Base-by-base conservation (phyloP, 805 yeast species). In the Saturnispora kantuleensis region DNA sequence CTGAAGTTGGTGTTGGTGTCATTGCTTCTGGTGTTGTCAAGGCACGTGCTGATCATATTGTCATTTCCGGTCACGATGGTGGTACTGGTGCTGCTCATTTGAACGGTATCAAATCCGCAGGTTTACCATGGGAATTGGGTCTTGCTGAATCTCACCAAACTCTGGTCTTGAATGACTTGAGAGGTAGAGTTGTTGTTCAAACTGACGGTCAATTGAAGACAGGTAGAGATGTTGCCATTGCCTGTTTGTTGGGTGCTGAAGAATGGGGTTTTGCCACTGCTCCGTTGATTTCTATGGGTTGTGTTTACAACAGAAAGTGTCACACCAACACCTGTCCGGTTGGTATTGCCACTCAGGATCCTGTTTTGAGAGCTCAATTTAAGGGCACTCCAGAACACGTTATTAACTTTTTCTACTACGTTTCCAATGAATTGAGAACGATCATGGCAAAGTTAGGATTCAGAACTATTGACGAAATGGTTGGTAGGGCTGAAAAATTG, bases 51-150 rank as follows among this genome's bases (percentile, higher is more conserved):
- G 97, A 93, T 62, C 96, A 90, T 62, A 84, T 90, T 58, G 74
- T 90, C 61, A 85, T 90, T 52, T 85, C 96, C 49, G 97, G 97
- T 58, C 97, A 94, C 60, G 97, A 90, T 66, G 98, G 98, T 77
- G 98, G 98, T 71, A 90, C 98, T 47, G 98, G 98, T 80, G 98
- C 98, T 48, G 90, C 96, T 48, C 79, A 94, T 65, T 86, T 94
- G 87, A 89, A 97, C 16, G 93, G 96, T 63, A 88, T 90, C 63
- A 89, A 89, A 64, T 81, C 89, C 62, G 96, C 98, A 47, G 97
- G 98, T 67, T 74, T 90, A 53, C 97, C 98, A 40, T 90, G 98
- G 98, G 98, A 90, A 67, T 76, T 90, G 56, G 98, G 98, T 61
- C 75, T 90, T 51, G 97, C 97, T 47, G 98, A 90, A 70, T 84